phyloP scores from a whole-genome alignment of 345 rosid genomes.

The Salix koriyanagi region DNA sequence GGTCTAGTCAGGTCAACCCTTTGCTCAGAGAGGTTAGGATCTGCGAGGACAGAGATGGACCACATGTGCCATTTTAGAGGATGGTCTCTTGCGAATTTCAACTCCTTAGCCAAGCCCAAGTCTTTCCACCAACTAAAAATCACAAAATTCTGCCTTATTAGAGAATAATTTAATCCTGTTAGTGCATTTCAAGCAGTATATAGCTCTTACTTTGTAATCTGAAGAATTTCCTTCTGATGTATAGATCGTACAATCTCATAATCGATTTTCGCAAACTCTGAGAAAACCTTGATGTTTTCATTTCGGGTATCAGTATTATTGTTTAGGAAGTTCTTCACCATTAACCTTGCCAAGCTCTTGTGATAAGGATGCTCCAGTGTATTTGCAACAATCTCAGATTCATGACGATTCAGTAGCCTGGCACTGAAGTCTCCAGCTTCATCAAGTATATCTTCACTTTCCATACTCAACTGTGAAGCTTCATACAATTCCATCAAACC shows the following conservation, averaged over 20 bases:
- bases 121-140: slow-evolving; percentile 58
- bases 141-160: too few species aligned
- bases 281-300: slow-evolving; percentile 29
- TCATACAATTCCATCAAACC: slow-evolving; percentile 43
- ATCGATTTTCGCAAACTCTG: slow-evolving; percentile 36
- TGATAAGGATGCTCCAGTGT: slow-evolving; percentile 37
- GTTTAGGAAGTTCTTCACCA: slow-evolving; percentile 16
- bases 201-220: slow-evolving; percentile 25
- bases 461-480: slow-evolving; percentile 48
- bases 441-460: slow-evolving; percentile 48
- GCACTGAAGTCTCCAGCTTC: slow-evolving; percentile 25
- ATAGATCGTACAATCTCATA: slow-evolving; percentile 26
- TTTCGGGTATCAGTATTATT: slow-evolving; percentile 9
- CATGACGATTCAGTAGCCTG: slow-evolving; percentile 21
- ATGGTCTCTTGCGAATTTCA: slow-evolving; percentile 47
- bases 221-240: slow-evolving; percentile 33
- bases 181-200: not conserved
- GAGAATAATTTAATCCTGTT: too few species aligned
- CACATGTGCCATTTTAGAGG: slow-evolving; percentile 51
- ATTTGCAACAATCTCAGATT: slow-evolving; percentile 14
- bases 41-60: slow-evolving; percentile 42
- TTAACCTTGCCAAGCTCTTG: slow-evolving; percentile 35
- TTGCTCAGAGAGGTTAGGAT: slow-evolving; percentile 42
- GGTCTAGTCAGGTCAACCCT: slow-evolving; percentile 48
- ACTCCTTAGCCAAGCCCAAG: slow-evolving; percentile 37